Evolutionary conservation across 495 filamentous ascomycete species (phyloP).

Genomic region (Baudoinia panamericana): DNA sequence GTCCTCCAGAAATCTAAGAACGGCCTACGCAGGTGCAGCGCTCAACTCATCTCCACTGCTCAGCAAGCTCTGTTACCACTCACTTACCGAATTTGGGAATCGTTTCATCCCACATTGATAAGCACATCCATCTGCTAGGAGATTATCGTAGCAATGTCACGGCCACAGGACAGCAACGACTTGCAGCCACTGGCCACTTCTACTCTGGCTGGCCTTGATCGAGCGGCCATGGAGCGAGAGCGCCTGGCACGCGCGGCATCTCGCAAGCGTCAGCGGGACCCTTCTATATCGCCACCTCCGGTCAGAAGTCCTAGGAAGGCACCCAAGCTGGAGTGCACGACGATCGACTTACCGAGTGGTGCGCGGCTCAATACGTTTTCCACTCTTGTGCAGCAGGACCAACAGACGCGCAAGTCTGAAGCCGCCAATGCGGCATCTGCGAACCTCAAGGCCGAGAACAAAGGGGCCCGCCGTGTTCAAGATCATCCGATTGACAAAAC

Average conservation of each 20-base stretch:
- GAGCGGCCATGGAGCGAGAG: slow-evolving; percentile 78
- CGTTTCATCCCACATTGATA: too few relatives aligned
- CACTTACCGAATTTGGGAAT: too few relatives aligned
- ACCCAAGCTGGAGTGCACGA: slow-evolving; percentile 16
- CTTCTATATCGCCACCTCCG: slow-evolving; percentile 33
- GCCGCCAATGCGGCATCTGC: slow-evolving; percentile 14
- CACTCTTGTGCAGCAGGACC: slow-evolving; percentile 9
- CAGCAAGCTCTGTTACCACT: too few relatives aligned
- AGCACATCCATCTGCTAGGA: too few relatives aligned
- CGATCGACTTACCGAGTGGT: slow-evolving; percentile 15
- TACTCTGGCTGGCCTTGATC: slow-evolving; percentile 47
- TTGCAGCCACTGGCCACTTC: too few relatives aligned
- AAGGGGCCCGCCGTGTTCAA: background rate
- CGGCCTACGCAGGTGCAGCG: too few relatives aligned
- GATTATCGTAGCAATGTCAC: too few relatives aligned
- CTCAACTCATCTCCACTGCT: too few relatives aligned
- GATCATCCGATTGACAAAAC: background rate
- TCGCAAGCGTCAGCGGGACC: slow-evolving; percentile 36
- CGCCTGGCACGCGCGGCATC: slow-evolving; percentile 51
- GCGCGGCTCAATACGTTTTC: slow-evolving; percentile 13
- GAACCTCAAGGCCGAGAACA: slow-evolving; percentile 4
- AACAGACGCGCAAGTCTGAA: slow-evolving; percentile 9
- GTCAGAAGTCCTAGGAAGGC: slow-evolving; percentile 14
- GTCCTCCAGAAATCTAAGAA: too few relatives aligned
- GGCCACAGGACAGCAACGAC: too few relatives aligned